These are phyloP conservation scores for Triticum monococcum DNA, from an alignment of 176 grass and related monocot species.

Conservation along the genomic window DNA sequence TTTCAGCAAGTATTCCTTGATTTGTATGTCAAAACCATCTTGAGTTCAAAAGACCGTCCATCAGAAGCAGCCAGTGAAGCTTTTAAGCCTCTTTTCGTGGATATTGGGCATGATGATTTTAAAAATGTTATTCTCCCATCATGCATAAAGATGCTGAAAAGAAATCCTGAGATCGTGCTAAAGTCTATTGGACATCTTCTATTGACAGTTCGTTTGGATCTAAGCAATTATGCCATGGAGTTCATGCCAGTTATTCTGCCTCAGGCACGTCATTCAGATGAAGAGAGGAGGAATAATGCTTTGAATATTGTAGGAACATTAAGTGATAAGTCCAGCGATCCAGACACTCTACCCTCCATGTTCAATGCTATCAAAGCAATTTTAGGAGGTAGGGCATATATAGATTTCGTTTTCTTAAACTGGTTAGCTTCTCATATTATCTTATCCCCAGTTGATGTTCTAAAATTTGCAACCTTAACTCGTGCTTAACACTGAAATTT, in stretches of 20 bases:
- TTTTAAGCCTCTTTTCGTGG: conserved; percentile 72
- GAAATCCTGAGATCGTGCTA: conserved; percentile 91
- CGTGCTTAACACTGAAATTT: conserved; percentile 8
- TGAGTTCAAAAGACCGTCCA: conserved; percentile 83
- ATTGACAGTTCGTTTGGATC: conserved; percentile 63
- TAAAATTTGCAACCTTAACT: conserved; percentile 2
- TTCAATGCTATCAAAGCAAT: conserved; percentile 81
- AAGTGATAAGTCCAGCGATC: conserved; percentile 90
- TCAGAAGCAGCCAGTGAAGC: conserved; percentile 67
- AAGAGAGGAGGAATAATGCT: conserved; percentile 72
- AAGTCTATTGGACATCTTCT: conserved; percentile 77
- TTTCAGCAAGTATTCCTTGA: conserved; percentile 90
- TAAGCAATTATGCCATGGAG: conserved; percentile 86
- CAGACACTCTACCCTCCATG: conserved; percentile 79
- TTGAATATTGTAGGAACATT: conserved; percentile 73
- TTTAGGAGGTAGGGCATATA: conserved; percentile 63
- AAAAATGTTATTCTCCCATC: conserved; percentile 75
- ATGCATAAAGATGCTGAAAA: conserved; percentile 92
- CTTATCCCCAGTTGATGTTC: conserved; percentile 6
- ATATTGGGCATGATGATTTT: conserved; percentile 86
- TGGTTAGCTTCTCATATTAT: conserved; percentile 31
- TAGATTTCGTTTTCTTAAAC: conserved; percentile 14
- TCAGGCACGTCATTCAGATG: conserved; percentile 83
- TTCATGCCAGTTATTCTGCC: conserved; percentile 81
- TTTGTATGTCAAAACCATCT: conserved; percentile 71